phyloP scores from a whole-genome alignment of 257 asterid species.

The Solanum pennellii region DNA sequence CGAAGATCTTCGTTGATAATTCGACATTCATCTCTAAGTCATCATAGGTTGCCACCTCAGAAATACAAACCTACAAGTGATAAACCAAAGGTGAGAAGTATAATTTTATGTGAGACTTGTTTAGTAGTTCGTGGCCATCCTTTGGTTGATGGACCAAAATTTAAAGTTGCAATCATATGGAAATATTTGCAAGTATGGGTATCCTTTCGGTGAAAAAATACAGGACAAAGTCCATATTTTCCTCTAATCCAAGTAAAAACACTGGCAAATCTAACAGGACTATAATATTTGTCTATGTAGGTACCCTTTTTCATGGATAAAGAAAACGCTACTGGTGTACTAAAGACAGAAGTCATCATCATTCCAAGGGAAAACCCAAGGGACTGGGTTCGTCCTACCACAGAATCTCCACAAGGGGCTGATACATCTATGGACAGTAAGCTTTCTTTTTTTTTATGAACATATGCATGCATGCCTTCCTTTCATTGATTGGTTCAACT shows the following conservation, averaged over 20 bases:
- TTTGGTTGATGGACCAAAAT: neutral
- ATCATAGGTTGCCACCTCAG: neutral
- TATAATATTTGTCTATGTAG: neutral
- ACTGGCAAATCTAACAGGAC: neutral
- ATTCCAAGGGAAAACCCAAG: conserved; percentile 12
- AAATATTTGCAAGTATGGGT: neutral
- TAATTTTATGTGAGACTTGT: neutral
- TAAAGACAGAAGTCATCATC: neutral
- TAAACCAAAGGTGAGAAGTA: conserved; percentile 21
- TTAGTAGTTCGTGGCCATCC: neutral
- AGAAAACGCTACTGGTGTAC: neutral
- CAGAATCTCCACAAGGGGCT: neutral
- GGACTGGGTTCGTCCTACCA: conserved; percentile 8
- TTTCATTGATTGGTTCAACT: neutral
- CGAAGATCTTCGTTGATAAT: neutral
- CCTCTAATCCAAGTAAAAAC: neutral
- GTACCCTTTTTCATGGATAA: conserved; percentile 14
- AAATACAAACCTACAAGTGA: conserved; percentile 12
- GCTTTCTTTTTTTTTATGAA: neutral
- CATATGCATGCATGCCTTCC: neutral
- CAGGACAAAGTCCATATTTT: neutral
- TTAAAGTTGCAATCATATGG: neutral
- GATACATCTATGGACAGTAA: conserved; percentile 8
- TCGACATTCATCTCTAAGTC: conserved; percentile 5
- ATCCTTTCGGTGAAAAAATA: neutral